Conservation (phyloP, 768 basidiomycete species). For the Termitomyces sp. region DNA sequence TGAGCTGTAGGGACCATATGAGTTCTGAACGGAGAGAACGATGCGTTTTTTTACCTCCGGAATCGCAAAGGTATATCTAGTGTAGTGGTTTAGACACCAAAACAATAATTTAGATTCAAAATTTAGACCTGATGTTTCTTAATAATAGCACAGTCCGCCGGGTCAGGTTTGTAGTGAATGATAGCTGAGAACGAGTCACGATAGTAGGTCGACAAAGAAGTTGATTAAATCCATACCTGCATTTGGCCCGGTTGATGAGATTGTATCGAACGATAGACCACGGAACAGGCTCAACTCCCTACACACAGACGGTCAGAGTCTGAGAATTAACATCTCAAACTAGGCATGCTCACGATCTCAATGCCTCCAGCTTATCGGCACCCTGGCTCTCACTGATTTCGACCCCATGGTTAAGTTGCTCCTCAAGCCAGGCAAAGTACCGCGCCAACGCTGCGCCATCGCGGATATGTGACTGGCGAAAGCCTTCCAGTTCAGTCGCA, state of each 20-base stretch:
- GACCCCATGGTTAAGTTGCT: constrained; percentile 58
- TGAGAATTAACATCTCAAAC: neutral
- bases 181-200: constrained; percentile 47
- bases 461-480: constrained; percentile 81
- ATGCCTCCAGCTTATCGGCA: constrained; percentile 73
- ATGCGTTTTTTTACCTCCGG: constrained; percentile 51
- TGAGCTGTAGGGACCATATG: constrained; percentile 10
- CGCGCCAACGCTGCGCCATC: constrained; percentile 84
- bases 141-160: constrained; percentile 66
- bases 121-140: constrained; percentile 59
- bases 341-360: constrained; percentile 57
- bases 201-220: neutral
- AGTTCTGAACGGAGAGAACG: no score
- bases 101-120: neutral
- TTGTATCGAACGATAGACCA: constrained; percentile 88
- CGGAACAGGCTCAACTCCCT: constrained; percentile 78
- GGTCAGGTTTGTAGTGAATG: constrained; percentile 88
- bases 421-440: constrained; percentile 96
- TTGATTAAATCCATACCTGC: constrained; percentile 50
- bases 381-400: constrained; percentile 75
- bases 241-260: constrained; percentile 90
- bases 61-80: constrained; percentile 60
- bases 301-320: neutral
- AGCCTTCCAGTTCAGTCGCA: constrained; percentile 77
- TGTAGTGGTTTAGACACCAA: neutral